Conservation (phyloP, 345 rosid genomes). For the Turnera subulata region DNA sequence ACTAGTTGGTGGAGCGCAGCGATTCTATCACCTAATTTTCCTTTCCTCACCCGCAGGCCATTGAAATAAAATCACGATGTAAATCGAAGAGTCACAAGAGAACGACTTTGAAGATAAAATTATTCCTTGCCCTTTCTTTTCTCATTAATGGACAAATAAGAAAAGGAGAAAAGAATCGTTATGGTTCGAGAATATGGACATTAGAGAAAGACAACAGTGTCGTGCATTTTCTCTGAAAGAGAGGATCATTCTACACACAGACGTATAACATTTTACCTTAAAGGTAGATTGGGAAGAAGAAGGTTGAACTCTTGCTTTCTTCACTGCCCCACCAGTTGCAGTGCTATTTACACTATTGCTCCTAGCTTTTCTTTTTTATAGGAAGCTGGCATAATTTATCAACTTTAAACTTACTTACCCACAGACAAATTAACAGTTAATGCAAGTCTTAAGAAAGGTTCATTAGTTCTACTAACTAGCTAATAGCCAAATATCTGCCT, state of each 20-base stretch:
- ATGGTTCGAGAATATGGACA: constrained; percentile 54
- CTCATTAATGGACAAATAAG: too few species aligned
- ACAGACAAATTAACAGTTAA: not conserved
- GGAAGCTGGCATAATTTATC: too few species aligned
- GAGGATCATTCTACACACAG: constrained; percentile 5
- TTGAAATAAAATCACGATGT: not conserved
- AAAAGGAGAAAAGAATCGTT: constrained; percentile 34
- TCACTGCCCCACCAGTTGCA: constrained; percentile 61
- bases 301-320: constrained; percentile 83
- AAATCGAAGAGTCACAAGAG: not conserved
- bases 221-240: not conserved
- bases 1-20: constrained; percentile 90
- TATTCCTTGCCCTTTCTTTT: too few species aligned
- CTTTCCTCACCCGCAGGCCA: constrained; percentile 60
- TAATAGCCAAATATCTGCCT: too few species aligned
- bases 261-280: constrained; percentile 46
- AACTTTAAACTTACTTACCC: too few species aligned
- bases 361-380: too few species aligned
- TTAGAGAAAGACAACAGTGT: constrained; percentile 29
- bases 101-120: too few species aligned
- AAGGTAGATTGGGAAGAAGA: constrained; percentile 61
- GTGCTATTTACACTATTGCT: constrained; percentile 56
- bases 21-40: constrained; percentile 71
- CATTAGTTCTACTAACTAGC: too few species aligned
- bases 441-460: too few species aligned